phyloP scores from a whole-genome alignment of 1,284 basidiomycete genomes.

The Mycosarcoma maydis region DNA sequence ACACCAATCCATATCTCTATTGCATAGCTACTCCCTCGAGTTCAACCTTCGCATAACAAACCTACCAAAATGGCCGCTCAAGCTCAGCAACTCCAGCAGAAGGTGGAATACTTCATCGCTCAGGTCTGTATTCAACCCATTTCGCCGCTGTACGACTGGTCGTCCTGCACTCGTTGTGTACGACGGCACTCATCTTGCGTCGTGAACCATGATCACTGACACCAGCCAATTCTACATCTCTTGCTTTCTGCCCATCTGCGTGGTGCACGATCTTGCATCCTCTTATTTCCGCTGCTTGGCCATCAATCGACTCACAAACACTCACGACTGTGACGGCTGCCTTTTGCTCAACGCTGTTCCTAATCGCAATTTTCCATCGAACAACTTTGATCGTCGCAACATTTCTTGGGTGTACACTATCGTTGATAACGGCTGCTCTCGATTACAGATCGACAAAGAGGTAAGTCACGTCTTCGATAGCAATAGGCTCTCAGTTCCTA shows the following conservation, averaged over 20 bases:
- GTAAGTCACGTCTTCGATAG: constrained; percentile 70
- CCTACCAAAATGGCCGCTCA: constrained; percentile 58
- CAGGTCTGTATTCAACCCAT: constrained; percentile 54
- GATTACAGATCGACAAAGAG: constrained; percentile 87
- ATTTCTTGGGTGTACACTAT: background rate
- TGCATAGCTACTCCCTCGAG: too few species aligned
- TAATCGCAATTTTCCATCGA: too few species aligned
- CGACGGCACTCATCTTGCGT: background rate
- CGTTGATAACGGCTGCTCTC: background rate
- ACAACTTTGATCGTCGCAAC: background rate
- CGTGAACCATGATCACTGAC: constrained; percentile 7
- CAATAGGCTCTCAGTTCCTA: background rate
- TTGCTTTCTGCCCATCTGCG: constrained; percentile 1
- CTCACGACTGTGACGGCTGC: background rate
- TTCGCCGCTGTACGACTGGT: background rate
- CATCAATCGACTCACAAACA: background rate
- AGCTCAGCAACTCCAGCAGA: constrained; percentile 61
- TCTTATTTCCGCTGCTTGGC: background rate
- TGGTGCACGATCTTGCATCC: background rate
- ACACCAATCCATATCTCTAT: too few species aligned
- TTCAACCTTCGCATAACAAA: background rate
- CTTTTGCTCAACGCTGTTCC: background rate
- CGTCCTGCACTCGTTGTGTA: background rate
- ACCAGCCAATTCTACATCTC: too few species aligned
- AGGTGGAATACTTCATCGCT: constrained; percentile 64